Evolutionary conservation across 1,139 yeast genomes (phyloP).

Genomic region (Taphrina pruni): DNA sequence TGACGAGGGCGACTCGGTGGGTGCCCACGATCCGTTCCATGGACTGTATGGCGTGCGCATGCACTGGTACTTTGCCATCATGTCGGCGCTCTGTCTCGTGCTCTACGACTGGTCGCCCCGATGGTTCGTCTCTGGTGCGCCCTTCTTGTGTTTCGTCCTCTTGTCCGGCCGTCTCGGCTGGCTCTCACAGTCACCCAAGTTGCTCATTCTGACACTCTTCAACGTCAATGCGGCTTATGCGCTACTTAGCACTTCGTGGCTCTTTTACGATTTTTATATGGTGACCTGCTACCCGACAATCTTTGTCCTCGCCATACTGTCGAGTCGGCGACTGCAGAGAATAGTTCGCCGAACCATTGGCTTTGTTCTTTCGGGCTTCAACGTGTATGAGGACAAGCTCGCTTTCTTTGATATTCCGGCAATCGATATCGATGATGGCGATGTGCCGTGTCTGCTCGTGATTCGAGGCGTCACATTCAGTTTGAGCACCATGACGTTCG

Average conservation of each 20-base stretch:
- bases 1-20: slow-evolving; percentile 15
- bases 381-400: slow-evolving; percentile 29
- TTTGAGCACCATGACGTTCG: slow-evolving; percentile 27
- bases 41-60: slow-evolving; percentile 23
- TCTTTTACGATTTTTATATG: slow-evolving; percentile 13
- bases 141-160: slow-evolving; percentile 14
- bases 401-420: slow-evolving; percentile 36
- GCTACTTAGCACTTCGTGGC: slow-evolving; percentile 34
- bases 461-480: slow-evolving; percentile 30
- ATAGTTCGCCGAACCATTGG: slow-evolving; percentile 6
- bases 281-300: slow-evolving; percentile 23
- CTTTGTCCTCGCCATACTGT: slow-evolving; percentile 18
- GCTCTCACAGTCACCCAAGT: slow-evolving; percentile 13
- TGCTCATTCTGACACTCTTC: slow-evolving; percentile 7
- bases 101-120: slow-evolving; percentile 27
- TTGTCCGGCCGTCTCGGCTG: slow-evolving; percentile 18
- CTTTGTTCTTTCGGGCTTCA: background rate
- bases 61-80: slow-evolving; percentile 30
- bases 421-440: slow-evolving; percentile 35
- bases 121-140: slow-evolving; percentile 36
- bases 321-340: slow-evolving; percentile 13
- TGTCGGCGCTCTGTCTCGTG: slow-evolving; percentile 30
- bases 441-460: slow-evolving; percentile 34
- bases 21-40: slow-evolving; percentile 7
- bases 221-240: slow-evolving; percentile 19